phyloP scores from a whole-genome alignment of 2,329 filamentous ascomycete genomes.

The Domatiomyces catenatus region DNA sequence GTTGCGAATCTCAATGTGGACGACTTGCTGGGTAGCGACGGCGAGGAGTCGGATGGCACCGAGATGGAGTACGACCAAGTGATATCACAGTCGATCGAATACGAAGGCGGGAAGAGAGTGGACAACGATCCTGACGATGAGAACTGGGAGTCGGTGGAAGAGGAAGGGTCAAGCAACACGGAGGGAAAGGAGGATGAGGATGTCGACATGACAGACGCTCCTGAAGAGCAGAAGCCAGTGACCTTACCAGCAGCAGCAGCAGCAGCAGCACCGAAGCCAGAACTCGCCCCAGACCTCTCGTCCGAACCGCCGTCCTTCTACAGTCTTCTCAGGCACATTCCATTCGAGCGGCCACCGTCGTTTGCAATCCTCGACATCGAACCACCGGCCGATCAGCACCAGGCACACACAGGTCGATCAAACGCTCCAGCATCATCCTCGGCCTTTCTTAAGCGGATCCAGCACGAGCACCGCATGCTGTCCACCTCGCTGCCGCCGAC shows the following conservation, averaged over 20 bases:
- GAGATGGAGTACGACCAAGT: slow-evolving; percentile 14
- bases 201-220: slow-evolving; percentile 5
- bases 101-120: slow-evolving; percentile 29
- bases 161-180: too few relatives aligned
- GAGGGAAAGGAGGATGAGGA: slow-evolving; percentile 5
- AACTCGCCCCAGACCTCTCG: not conserved
- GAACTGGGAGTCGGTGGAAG: slow-evolving; percentile 28
- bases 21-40: slow-evolving; percentile 20
- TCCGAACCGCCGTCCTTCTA: not conserved
- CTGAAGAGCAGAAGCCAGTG: not conserved
- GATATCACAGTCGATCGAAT: slow-evolving; percentile 25
- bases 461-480: slow-evolving; percentile 44
- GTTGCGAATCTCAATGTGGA: slow-evolving; percentile 28
- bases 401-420: slow-evolving; percentile 20
- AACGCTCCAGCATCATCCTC: slow-evolving; percentile 19
- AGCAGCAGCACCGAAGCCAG: not conserved
- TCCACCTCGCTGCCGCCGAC: slow-evolving; percentile 34
- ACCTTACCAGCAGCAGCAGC: not conserved
- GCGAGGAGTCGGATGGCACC: slow-evolving; percentile 19
- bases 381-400: slow-evolving; percentile 30
- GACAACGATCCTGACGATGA: slow-evolving; percentile 30
- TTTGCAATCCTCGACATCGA: slow-evolving; percentile 29
- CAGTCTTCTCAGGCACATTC: not conserved
- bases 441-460: slow-evolving; percentile 32
- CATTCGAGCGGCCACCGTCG: slow-evolving; percentile 17